Percentiles rank a stretch among this genome's conserved stretches.
These are phyloP conservation scores for Phalaenopsis aphrodite DNA, from an alignment of 106 monocot genomes.

Conservation along the genomic window DNA sequence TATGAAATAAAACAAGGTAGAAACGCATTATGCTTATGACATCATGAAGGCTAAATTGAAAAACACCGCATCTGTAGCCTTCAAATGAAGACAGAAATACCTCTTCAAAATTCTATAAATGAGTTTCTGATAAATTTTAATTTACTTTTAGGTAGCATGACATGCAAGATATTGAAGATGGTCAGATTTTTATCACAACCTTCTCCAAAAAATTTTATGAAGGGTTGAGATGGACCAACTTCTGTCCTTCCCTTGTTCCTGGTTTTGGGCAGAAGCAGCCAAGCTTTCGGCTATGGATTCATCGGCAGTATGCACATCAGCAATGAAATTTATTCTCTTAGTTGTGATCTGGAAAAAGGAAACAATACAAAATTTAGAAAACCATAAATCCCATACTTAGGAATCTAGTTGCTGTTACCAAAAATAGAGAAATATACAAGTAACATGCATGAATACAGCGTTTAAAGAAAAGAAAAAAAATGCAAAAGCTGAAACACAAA, in stretches of 20 bases:
- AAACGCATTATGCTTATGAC: neutral
- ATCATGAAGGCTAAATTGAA: neutral
- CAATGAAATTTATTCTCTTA: constrained; percentile 79
- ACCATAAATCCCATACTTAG: neutral
- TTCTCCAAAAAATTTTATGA: constrained; percentile 80
- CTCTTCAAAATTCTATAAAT: neutral
- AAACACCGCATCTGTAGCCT: neutral
- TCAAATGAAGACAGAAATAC: neutral
- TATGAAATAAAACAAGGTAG: neutral
- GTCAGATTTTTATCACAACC: constrained; percentile 32
- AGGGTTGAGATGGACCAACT: constrained; percentile 88
- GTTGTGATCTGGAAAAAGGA: constrained; percentile 60
- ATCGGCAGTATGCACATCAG: constrained; percentile 38
- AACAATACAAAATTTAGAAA: neutral
- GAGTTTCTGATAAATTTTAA: neutral
- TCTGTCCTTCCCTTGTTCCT: constrained; percentile 55
- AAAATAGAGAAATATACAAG: neutral
- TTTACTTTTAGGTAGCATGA: neutral
- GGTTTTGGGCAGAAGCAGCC: constrained; percentile 23
- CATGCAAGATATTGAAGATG: neutral
- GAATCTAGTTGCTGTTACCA: neutral
- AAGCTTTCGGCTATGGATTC: constrained; percentile 22
- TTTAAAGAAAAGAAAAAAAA: neutral
- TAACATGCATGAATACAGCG: neutral
- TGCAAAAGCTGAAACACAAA: neutral